A percentile compares a stretch with the other conserved stretches of the same genome.
Evolutionary conservation across 768 basidiomycete species (phyloP).

Genomic region (Tylopilus plumbeoviolaceoides): DNA sequence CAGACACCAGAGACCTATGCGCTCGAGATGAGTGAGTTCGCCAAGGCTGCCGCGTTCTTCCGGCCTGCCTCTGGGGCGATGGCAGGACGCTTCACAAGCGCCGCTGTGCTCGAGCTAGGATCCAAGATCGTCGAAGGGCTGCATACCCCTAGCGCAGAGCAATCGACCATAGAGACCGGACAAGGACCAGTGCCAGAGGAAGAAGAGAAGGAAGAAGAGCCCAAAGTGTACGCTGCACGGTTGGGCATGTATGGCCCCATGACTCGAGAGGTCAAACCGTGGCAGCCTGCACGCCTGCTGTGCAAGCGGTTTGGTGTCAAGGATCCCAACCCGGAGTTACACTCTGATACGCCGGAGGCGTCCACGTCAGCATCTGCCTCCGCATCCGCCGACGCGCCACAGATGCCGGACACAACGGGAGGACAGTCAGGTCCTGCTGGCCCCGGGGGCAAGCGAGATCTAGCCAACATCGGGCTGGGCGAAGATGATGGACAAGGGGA

Average conservation of each 20-base stretch:
- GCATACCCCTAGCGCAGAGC: conserved; percentile 49
- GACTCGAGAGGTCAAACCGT: conserved; percentile 70
- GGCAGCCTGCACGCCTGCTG: conserved; percentile 80
- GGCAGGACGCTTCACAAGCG: conserved; percentile 90
- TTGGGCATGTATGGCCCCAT: conserved; percentile 88
- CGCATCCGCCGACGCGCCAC: conserved; percentile 12
- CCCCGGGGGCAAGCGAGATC: conserved; percentile 43
- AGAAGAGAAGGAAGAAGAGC: conserved; percentile 56
- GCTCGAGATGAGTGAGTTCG: conserved; percentile 81
- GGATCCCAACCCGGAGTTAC: conserved; percentile 68
- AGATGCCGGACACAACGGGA: conserved; percentile 1
- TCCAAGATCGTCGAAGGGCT: conserved; percentile 64
- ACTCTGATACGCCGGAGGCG: conserved; percentile 29
- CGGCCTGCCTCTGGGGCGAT: conserved; percentile 90
- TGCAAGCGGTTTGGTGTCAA: conserved; percentile 94
- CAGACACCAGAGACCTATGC: conserved; percentile 69
- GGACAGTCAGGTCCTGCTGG: not conserved
- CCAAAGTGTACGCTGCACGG: conserved; percentile 76
- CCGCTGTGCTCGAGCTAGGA: conserved; percentile 63
- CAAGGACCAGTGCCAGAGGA: conserved; percentile 41
- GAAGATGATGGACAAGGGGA: conserved; percentile 88
- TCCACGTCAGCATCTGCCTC: conserved; percentile 22
- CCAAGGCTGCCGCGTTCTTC: conserved; percentile 84
- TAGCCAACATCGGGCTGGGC: conserved; percentile 84
- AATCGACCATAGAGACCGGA: conserved; percentile 34